Conservation (phyloP, 2,329 filamentous ascomycete species). For the Sarocladium strictum region DNA sequence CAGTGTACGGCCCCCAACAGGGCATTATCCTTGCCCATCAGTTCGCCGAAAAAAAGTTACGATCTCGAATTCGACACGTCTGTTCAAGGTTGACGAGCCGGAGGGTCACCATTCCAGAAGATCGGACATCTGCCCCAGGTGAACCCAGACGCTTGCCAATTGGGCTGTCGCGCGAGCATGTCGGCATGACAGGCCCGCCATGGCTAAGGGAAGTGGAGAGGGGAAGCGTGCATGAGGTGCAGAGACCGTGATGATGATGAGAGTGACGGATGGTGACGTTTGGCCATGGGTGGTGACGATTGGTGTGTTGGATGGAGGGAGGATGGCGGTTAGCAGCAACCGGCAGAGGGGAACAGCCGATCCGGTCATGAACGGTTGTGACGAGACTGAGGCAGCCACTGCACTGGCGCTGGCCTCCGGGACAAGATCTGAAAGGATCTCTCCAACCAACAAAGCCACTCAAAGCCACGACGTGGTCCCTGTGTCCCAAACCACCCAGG, state of each 20-base stretch:
- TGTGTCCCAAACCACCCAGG: too few relatives aligned
- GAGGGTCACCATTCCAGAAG: too few relatives aligned
- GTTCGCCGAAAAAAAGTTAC: neutral
- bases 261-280: conserved; percentile 3
- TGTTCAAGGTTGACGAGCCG: neutral
- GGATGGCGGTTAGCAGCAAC: neutral
- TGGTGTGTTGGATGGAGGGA: neutral
- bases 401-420: neutral
- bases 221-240: neutral
- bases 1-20: neutral
- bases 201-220: neutral
- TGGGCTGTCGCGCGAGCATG: neutral
- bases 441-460: too few relatives aligned
- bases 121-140: neutral
- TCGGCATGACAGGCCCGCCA: neutral
- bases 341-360: neutral
- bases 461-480: too few relatives aligned
- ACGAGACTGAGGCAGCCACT: neutral
- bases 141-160: neutral
- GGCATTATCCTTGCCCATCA: too few relatives aligned
- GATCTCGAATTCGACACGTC: neutral
- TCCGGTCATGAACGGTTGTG: conserved; percentile 3
- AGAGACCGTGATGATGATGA: neutral
- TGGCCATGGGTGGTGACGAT: neutral
- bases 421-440: conserved; percentile 1